Conservation (phyloP, 768 basidiomycete genomes). For the Obba rivulosa region DNA sequence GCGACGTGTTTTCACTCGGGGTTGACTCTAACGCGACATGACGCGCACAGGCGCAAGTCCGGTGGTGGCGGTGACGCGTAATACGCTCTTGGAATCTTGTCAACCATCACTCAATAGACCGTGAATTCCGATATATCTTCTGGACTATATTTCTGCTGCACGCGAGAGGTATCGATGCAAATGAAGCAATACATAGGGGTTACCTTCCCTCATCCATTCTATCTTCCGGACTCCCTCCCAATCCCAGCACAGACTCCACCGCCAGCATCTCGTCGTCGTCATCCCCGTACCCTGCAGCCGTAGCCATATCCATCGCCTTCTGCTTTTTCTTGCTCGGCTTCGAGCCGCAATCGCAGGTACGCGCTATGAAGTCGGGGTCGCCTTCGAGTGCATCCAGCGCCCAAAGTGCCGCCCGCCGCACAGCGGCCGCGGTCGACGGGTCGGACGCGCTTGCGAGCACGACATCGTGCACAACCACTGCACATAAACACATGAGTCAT, state of each 20-base stretch:
- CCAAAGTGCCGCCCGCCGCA: slow-evolving; percentile 54
- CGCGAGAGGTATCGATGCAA: too few species aligned
- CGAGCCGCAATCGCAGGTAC: slow-evolving; percentile 62
- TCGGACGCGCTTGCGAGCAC: slow-evolving; percentile 57
- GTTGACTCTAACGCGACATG: slow-evolving; percentile 1
- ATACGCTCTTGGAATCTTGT: neutral
- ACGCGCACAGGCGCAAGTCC: slow-evolving; percentile 12
- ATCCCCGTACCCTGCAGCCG: too few species aligned
- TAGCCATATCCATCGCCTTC: neutral
- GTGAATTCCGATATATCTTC: too few species aligned
- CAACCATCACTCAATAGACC: too few species aligned
- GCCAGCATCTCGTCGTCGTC: too few species aligned
- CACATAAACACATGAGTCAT: neutral
- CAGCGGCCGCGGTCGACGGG: slow-evolving; percentile 44
- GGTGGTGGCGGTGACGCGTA: slow-evolving; percentile 2
- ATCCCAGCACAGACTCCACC: too few species aligned
- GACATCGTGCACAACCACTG: slow-evolving; percentile 67
- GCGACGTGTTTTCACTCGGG: neutral
- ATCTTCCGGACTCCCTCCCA: too few species aligned
- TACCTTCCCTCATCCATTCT: too few species aligned
- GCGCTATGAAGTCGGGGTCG: slow-evolving; percentile 55
- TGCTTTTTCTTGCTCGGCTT: slow-evolving; percentile 27
- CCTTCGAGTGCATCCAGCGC: slow-evolving; percentile 68
- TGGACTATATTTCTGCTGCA: too few species aligned
- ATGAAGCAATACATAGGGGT: too few species aligned